Evolutionary conservation across 2,329 filamentous ascomycete species (phyloP).

Genomic region (Botryosphaeria dothidea): DNA sequence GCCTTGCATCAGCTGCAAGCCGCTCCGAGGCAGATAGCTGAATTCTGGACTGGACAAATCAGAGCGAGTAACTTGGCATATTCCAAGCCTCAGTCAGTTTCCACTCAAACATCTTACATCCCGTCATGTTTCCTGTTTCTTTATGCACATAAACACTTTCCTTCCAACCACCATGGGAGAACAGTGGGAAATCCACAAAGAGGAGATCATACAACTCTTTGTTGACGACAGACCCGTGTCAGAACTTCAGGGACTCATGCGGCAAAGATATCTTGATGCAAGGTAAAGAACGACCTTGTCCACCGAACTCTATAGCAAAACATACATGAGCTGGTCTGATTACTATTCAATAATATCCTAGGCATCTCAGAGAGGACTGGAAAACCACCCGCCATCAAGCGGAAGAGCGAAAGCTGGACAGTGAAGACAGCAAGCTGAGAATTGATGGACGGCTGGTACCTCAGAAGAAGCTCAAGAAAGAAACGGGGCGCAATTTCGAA

Average conservation of each 20-base stretch:
- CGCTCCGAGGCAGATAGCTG: background rate
- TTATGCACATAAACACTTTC: slow-evolving; percentile 17
- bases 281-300: no score
- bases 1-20: background rate
- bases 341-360: background rate
- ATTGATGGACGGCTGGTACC: background rate
- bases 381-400: background rate
- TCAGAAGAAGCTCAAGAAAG: background rate
- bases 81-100: no score
- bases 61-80: no score
- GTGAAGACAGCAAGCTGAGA: background rate
- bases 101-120: background rate
- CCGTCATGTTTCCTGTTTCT: background rate
- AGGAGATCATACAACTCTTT: background rate
- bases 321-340: no score
- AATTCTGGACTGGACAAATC: background rate
- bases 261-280: background rate
- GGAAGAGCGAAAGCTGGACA: background rate
- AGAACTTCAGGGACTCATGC: background rate
- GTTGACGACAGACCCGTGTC: background rate
- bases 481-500: background rate
- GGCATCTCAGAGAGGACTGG: background rate
- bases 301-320: no score
- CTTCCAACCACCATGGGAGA: background rate
- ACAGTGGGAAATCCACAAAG: background rate